Percentiles rank a stretch among this genome's conserved stretches.
phyloP scores from a whole-genome alignment of 2,329 filamentous ascomycete genomes.

The Setomelanomma holmii region DNA sequence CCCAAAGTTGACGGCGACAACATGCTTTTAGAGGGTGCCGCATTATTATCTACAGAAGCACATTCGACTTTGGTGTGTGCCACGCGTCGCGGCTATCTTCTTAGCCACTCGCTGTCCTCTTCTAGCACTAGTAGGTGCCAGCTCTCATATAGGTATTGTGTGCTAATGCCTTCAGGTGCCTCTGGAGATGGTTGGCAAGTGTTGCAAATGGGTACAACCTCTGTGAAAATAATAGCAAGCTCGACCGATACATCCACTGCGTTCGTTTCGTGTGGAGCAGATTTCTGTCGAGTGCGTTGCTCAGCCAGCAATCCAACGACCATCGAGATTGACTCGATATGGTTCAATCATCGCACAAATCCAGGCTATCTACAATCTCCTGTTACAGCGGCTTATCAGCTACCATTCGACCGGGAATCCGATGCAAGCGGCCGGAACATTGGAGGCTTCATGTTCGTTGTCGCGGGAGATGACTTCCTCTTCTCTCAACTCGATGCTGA shows the following conservation, averaged over 20 bases:
- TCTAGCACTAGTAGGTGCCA: constrained; percentile 12
- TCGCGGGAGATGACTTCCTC: constrained; percentile 56
- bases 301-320: constrained; percentile 5
- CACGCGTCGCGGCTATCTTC: constrained; percentile 43
- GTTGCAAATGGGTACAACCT: constrained; percentile 35
- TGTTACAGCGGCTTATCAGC: constrained; percentile 41
- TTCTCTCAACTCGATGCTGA: constrained; percentile 56
- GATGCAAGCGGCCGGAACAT: constrained; percentile 49
- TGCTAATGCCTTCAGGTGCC: constrained; percentile 9
- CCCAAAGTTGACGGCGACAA: constrained; percentile 5
- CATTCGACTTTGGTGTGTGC: constrained; percentile 41
- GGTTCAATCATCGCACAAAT: constrained; percentile 42
- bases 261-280: constrained; percentile 49
- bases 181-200: constrained; percentile 12
- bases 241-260: constrained; percentile 33
- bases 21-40: constrained; percentile 41
- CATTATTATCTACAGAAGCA: constrained; percentile 19
- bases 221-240: constrained; percentile 31
- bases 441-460: constrained; percentile 56
- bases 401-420: constrained; percentile 29
- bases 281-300: constrained; percentile 45
- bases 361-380: constrained; percentile 39
- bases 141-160: neutral
- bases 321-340: constrained; percentile 44
- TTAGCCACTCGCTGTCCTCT: constrained; percentile 19